Percentiles rank a stretch among this genome's conserved stretches.
Conservation (phyloP, 192 early-diverging fungal species). For the Backusella tuberculispora region DNA sequence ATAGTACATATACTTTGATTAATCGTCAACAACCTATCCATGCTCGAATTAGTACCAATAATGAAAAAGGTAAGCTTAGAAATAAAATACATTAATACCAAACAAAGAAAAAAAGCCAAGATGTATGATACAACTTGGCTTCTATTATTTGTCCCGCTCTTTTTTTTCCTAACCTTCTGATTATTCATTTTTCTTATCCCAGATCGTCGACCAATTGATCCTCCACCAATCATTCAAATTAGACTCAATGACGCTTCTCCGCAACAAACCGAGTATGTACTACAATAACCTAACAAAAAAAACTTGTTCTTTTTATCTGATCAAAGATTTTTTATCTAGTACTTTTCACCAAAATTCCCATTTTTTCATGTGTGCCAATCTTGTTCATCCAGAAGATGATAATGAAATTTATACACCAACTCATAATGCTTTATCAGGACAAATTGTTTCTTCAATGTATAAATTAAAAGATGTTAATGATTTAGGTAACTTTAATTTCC, state of each 20-base stretch:
- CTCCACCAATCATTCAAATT: slow-evolving; percentile 33
- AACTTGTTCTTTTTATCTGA: background rate
- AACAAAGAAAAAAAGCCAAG: background rate
- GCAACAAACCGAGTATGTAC: slow-evolving; percentile 20
- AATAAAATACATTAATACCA: background rate
- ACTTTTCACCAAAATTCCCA: slow-evolving; percentile 77
- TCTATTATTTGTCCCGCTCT: background rate
- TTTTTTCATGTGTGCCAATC: slow-evolving; percentile 91
- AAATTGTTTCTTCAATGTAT: slow-evolving; percentile 86
- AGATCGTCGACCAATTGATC: slow-evolving; percentile 33
- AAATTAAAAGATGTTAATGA: slow-evolving; percentile 82
- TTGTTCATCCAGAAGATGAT: slow-evolving; percentile 74
- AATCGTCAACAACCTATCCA: slow-evolving; percentile 26
- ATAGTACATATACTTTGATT: slow-evolving; percentile 11
- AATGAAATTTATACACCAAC: slow-evolving; percentile 70
- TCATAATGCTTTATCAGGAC: slow-evolving; percentile 80
- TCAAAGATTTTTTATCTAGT: slow-evolving; percentile 2
- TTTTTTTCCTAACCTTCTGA: slow-evolving; percentile 6
- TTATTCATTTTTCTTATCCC: background rate
- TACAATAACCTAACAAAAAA: background rate
- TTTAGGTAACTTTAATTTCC: slow-evolving; percentile 31
- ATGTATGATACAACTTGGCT: background rate
- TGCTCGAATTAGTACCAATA: slow-evolving; percentile 18
- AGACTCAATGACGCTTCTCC: slow-evolving; percentile 14
- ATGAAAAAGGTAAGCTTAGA: slow-evolving; percentile 21